These are phyloP conservation scores for Penicillium dipodomyicola DNA, from an alignment of 495 filamentous ascomycete species.

Conservation along the genomic window DNA sequence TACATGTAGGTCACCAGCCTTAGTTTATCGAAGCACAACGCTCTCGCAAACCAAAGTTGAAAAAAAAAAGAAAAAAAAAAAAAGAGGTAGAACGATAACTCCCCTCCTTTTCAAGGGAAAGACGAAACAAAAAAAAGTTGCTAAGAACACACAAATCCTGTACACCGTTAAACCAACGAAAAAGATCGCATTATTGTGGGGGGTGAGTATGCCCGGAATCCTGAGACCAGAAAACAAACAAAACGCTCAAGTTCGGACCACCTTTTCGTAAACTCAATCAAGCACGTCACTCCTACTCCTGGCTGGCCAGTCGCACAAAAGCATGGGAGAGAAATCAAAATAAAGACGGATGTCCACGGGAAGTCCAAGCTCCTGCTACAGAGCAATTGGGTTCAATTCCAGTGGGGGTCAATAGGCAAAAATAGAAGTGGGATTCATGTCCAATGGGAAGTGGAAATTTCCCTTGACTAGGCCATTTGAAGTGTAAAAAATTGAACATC, in stretches of 20 bases:
- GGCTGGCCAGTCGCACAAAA: constrained; percentile 32
- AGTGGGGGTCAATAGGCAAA: constrained; percentile 19
- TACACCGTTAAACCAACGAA: constrained; percentile 32
- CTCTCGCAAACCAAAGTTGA: constrained; percentile 30
- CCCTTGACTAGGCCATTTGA: constrained; percentile 12
- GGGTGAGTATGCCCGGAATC: constrained; percentile 23
- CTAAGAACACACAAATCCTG: constrained; percentile 30
- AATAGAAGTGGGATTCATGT: constrained; percentile 16
- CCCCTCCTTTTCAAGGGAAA: constrained; percentile 12
- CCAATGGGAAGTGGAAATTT: constrained; percentile 16
- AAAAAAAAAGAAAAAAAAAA: constrained; percentile 8
- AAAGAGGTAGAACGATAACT: constrained; percentile 25
- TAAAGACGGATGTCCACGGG: constrained; percentile 17
- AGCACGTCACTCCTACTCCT: constrained; percentile 30
- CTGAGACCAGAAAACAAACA: constrained; percentile 26
- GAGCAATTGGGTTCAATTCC: constrained; percentile 11
- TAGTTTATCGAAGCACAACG: constrained; percentile 40
- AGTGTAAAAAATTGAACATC: constrained; percentile 13
- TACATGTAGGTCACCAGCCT: constrained; percentile 45
- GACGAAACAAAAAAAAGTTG: constrained; percentile 11
- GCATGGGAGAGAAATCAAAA: constrained; percentile 20
- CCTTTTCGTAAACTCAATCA: constrained; percentile 32
- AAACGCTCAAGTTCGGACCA: constrained; percentile 32
- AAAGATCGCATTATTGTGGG: constrained; percentile 14
- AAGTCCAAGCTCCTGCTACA: constrained; percentile 6